Base-by-base conservation (phyloP, 2,329 filamentous ascomycete genomes). In the Neofusicoccum sp. region DNA sequence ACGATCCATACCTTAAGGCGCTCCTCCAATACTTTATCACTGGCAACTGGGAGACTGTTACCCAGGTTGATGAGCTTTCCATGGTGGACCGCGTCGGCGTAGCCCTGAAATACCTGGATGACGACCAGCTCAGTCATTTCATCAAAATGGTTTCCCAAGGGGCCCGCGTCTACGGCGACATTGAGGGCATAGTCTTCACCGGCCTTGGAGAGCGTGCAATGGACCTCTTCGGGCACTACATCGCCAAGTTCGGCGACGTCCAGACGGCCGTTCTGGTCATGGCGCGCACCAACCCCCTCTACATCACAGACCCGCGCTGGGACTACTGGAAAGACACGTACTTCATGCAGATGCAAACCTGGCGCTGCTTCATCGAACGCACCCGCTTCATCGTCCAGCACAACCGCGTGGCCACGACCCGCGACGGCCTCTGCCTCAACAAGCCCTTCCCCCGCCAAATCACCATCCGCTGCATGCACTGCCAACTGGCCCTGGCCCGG, bases 311-410 rank as follows among this genome's bases (percentile, higher is more conserved):
- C 71, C 79, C 88, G 44, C 87, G 91, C 64, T 91, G 88, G 75
- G 80, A 82, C 8, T 85, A 88, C 60, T 93, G 90, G 89, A 87
- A 89, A 64, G 92, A 93, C 71, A 84, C 87, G 60, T 86, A 87
- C 53, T 86, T 90, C 67, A 82, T 89, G 38, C 77, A 87, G 81
- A 65, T 90, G 90, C 81, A 89, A 83, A 73, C 84, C 82, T 87
- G 84, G 84, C 82, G 83, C 58, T 77, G 85, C 60, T 93, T 90
- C 76, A 85, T 89, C 63, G 84, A 90, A 65, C 86, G 90, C 48
- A 89, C 89, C 59, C 88, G 88, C 68, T 93, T 92, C 74, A 88
- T 90, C 66, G 88, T 90, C 63, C 87, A 90, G 70, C 89, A 89
- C 69, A 90, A 88, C 26, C 85, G 86, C 64, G 84, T 84, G 65